phyloP scores from a whole-genome alignment of 768 basidiomycete genomes.

The Suillus cothurnatus region DNA sequence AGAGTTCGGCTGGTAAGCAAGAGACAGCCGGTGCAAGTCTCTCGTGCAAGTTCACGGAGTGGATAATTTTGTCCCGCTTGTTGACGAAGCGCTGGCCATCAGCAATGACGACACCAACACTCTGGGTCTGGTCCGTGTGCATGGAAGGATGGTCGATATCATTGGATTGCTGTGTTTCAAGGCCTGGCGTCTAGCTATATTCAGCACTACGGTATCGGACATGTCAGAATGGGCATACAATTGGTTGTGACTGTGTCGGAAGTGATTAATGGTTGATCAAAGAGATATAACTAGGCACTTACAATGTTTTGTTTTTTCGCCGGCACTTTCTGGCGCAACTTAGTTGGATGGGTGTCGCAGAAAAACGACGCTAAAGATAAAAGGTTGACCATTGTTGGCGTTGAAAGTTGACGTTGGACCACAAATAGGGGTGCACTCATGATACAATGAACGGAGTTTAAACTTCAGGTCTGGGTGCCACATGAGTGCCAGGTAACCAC shows the following conservation, averaged over 20 bases:
- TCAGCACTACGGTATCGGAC: not conserved
- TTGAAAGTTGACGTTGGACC: not conserved
- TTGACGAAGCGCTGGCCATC: not conserved
- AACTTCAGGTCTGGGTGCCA: too few relatives aligned
- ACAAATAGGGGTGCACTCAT: not conserved
- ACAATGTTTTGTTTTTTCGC: not conserved
- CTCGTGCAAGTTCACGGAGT: not conserved
- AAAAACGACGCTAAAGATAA: not conserved
- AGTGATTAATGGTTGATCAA: not conserved
- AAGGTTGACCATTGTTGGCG: not conserved
- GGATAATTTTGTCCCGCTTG: not conserved
- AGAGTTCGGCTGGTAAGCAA: not conserved
- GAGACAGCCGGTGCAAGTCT: not conserved
- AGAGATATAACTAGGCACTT: not conserved
- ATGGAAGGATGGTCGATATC: not conserved
- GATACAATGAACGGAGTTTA: not conserved
- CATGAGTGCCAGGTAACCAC: too few relatives aligned
- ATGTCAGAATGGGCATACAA: not conserved
- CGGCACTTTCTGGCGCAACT: not conserved
- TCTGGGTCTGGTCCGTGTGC: not conserved
- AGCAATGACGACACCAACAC: not conserved
- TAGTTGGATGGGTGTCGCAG: not conserved
- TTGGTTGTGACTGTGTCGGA: not conserved
- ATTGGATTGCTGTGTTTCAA: not conserved
- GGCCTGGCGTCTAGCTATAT: not conserved